These are phyloP conservation scores for Thelonectria olida DNA, from an alignment of 2,329 filamentous ascomycete species.

Conservation along the genomic window DNA sequence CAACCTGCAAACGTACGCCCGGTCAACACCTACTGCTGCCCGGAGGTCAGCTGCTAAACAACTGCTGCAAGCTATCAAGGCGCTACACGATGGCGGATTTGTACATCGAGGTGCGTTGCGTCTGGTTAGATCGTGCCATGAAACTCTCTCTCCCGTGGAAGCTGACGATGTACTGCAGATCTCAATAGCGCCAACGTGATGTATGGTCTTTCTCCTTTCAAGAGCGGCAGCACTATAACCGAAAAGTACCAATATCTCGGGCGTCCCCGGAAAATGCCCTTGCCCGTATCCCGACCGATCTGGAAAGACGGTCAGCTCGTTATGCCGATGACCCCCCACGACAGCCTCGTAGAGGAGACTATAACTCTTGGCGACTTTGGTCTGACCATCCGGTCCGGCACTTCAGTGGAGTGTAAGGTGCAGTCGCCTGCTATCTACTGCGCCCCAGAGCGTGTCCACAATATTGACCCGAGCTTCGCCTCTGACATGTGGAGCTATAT, in stretches of 20 bases:
- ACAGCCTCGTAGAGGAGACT: conserved; percentile 8
- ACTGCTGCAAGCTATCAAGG: conserved; percentile 12
- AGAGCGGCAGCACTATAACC: too few relatives aligned
- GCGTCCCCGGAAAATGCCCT: too few relatives aligned
- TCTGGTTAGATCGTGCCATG: too few relatives aligned
- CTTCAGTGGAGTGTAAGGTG: conserved; percentile 4
- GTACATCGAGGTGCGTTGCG: conserved; percentile 16
- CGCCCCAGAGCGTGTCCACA: conserved; percentile 25
- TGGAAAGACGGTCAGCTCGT: too few relatives aligned
- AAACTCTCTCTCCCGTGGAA: too few relatives aligned
- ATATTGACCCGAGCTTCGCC: conserved; percentile 14
- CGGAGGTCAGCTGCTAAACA: conserved; percentile 19
- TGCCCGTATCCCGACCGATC: too few relatives aligned
- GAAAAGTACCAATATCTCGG: too few relatives aligned
- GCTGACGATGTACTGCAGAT: too few relatives aligned
- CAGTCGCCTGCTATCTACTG: conserved; percentile 24
- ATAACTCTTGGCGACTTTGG: conserved; percentile 24
- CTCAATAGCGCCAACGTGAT: too few relatives aligned
- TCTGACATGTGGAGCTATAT: conserved; percentile 30
- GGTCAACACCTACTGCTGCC: conserved; percentile 10
- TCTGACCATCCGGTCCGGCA: conserved; percentile 11
- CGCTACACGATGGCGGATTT: conserved; percentile 13
- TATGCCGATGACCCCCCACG: conserved; percentile 5
- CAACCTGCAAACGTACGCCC: conserved; percentile 3
- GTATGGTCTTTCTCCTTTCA: too few relatives aligned